These are phyloP conservation scores for Aspergillus unguis DNA, from an alignment of 2,329 filamentous ascomycete species.

Conservation along the genomic window DNA sequence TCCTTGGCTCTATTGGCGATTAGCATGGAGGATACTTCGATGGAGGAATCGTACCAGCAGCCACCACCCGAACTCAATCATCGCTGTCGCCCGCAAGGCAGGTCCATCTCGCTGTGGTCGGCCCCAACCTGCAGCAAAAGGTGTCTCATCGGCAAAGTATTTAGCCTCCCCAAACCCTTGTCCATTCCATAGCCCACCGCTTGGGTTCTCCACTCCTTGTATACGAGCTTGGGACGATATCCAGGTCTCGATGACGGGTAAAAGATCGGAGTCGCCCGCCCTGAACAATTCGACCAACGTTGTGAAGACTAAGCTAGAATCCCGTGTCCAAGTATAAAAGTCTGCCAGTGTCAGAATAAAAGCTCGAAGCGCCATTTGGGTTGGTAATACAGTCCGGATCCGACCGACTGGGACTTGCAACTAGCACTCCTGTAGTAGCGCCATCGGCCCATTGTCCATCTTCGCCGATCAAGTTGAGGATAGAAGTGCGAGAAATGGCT, in stretches of 20 bases:
- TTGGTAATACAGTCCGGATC: constrained; percentile 51
- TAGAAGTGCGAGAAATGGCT: constrained; percentile 5
- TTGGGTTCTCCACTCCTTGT: constrained; percentile 67
- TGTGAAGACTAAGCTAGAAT: constrained; percentile 69
- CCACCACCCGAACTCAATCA: constrained; percentile 71
- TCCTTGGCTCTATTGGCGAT: constrained; percentile 50
- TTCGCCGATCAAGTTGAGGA: constrained; percentile 14
- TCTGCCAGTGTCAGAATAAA: constrained; percentile 48
- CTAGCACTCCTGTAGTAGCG: constrained; percentile 9
- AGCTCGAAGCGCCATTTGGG: background rate
- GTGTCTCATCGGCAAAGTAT: constrained; percentile 61
- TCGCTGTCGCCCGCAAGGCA: constrained; percentile 68
- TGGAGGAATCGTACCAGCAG: constrained; percentile 46
- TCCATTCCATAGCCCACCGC: constrained; percentile 51
- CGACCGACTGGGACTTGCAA: constrained; percentile 16
- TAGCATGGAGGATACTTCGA: background rate
- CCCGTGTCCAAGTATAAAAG: constrained; percentile 75
- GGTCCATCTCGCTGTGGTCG: constrained; percentile 78
- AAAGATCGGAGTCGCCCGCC: constrained; percentile 57
- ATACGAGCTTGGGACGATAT: constrained; percentile 64
- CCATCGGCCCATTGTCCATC: constrained; percentile 10
- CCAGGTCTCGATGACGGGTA: constrained; percentile 64
- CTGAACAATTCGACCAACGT: constrained; percentile 65
- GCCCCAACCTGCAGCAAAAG: constrained; percentile 66
- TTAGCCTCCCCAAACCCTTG: constrained; percentile 68